A percentile compares a stretch with the other conserved stretches of the same genome.
Conservation (phyloP, 257 asterid genomes). For the Solanum arcanum region DNA sequence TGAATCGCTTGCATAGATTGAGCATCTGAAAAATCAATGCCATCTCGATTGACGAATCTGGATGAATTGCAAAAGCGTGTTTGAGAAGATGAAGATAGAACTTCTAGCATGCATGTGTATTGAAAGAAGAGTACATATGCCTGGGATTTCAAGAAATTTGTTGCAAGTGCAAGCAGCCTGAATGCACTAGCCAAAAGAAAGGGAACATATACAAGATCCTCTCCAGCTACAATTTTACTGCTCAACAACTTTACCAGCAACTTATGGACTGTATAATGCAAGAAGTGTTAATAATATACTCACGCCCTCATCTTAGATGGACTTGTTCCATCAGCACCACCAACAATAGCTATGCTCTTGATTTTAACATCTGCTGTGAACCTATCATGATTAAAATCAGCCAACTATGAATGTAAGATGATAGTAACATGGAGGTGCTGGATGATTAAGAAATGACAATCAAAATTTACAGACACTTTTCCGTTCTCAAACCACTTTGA, state of each 20-base stretch:
- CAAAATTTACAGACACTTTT: background rate
- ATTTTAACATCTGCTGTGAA: slow-evolving; percentile 93
- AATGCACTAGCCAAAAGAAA: background rate
- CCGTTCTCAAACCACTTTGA: background rate
- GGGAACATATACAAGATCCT: background rate
- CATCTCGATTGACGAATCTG: slow-evolving; percentile 89
- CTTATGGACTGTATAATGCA: slow-evolving; percentile 6
- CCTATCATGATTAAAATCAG: slow-evolving; percentile 21
- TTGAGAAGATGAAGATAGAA: background rate
- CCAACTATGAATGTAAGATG: background rate
- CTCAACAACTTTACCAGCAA: background rate
- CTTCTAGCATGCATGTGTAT: background rate
- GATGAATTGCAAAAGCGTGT: slow-evolving; percentile 9
- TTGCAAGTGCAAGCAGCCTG: background rate
- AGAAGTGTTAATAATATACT: slow-evolving; percentile 20
- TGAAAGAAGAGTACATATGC: background rate
- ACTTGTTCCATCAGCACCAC: slow-evolving; percentile 93
- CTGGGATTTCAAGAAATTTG: background rate
- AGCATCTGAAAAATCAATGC: slow-evolving; percentile 96
- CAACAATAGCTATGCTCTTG: slow-evolving; percentile 87
- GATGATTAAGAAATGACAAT: background rate
- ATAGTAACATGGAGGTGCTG: background rate
- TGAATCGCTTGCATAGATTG: slow-evolving; percentile 82
- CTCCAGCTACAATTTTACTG: background rate
- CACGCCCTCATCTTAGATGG: slow-evolving; percentile 96